Evolutionary conservation across 75 land plant species (phyloP), one percentile per base, ranked within the genome.

Genomic region (Cupressus sempervirens): DNA sequence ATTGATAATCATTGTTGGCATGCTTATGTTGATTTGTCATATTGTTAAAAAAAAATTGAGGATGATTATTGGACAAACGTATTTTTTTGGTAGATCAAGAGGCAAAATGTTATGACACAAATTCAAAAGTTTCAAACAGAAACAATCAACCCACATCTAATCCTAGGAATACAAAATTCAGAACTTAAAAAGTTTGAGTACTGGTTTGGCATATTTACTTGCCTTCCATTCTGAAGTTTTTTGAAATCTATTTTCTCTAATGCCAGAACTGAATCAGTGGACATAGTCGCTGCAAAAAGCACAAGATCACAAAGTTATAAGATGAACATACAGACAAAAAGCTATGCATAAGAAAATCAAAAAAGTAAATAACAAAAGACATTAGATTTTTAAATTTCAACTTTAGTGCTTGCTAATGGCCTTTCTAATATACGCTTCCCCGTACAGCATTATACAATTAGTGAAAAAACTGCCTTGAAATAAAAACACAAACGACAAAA

Each of bases 201-300:
- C 8, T 77, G 16, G 10, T 48, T 35, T n/a, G 38, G 41, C 72
- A 40, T 56, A 48, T 76, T 16, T 32, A 23, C 35, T 43, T 86
- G 90, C 99, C 99, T 95, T 82, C 99, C 99, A 97, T 95, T 97
- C 87, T 97, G 99, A 87, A 97, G 97, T 88, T 97, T 97, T 82
- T 85, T 89, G 83, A 97, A 95, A 87, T 95, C 94, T 85, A 88
- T 77, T 53, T 90, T 94, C 82, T 88, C 91, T 53, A 88, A 73
- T 58, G 88, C 80, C 67, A 92, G 80, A 45, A 83, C 67, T 23
- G 84, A 52, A 85, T 85, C 84, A 7, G 87, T 26, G 34, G 88
- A 86, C 36, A 85, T 35, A 83, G 92, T 85, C 85, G 93, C 95
- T 91, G 91, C 85, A 87, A 86, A 6, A 76, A 52, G 52, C 13